phyloP scores from a whole-genome alignment of 768 basidiomycete species.

The Tremella fuciformis region DNA sequence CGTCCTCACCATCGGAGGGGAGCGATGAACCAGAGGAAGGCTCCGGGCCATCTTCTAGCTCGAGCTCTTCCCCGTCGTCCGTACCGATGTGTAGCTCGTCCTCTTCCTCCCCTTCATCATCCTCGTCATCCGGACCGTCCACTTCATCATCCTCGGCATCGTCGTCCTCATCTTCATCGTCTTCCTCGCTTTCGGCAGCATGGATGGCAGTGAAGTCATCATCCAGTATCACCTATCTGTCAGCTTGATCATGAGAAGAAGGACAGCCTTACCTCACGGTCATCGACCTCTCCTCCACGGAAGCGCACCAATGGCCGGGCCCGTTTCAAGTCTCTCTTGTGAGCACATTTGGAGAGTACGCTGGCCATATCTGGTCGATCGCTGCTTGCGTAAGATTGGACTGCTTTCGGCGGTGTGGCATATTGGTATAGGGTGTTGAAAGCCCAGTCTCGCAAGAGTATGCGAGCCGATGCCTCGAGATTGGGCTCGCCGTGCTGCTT shows the following conservation, averaged over 20 bases:
- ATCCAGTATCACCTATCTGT: conserved; percentile 54
- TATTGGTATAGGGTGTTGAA: conserved; percentile 71
- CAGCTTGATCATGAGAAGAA: conserved; percentile 26
- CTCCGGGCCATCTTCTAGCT: conserved; percentile 41
- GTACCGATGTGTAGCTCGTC: conserved; percentile 32
- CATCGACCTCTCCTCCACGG: conserved; percentile 53
- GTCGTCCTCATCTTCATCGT: conserved; percentile 46
- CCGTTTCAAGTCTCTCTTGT: conserved; percentile 69
- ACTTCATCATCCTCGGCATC: conserved; percentile 55
- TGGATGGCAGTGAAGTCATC: conserved; percentile 55
- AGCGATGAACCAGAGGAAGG: conserved; percentile 50
- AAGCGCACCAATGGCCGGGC: conserved; percentile 63
- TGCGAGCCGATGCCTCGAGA: conserved; percentile 68
- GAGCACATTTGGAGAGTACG: conserved; percentile 57
- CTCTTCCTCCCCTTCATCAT: conserved; percentile 40
- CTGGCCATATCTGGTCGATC: conserved; percentile 56
- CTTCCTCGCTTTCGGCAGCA: conserved; percentile 51
- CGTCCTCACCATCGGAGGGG: conserved; percentile 54
- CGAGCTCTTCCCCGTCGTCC: conserved; percentile 35
- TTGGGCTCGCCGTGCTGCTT: conserved; percentile 69
- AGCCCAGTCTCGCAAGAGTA: conserved; percentile 81
- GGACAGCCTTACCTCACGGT: conserved; percentile 52
- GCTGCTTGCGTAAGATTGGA: conserved; percentile 47
- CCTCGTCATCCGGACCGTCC: conserved; percentile 50
- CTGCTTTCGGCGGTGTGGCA: conserved; percentile 58